Base-by-base conservation (phyloP, 371 early-diverging fungal genomes). In the Fennellomyces sp. region DNA sequence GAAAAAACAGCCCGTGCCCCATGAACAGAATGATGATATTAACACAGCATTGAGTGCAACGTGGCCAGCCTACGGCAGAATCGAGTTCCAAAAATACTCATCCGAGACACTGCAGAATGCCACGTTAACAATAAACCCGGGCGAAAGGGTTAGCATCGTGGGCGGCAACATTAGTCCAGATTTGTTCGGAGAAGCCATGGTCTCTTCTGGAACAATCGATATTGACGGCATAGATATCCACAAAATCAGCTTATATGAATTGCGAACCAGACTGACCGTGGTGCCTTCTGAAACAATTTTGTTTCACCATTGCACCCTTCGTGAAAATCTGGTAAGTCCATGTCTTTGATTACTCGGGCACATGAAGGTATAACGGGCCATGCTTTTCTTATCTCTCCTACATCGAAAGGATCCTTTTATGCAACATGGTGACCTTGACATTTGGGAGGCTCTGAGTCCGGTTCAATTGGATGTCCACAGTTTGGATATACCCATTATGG, bases 261-360 rank as follows among this genome's bases (percentile, higher is more conserved):
- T 97, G 61, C 76, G 78, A 57, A 87, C 89, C 25, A 81, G 85
- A 26, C 73, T 91, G 25, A 86, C 92, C 0, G 94, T 97, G 56
- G 95, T 98, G 11, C 19, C 21, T 64, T 96, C 99, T 21, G 98
- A 97, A 75, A 97, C 97, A 49, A 95, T 96, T 11, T 91, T 94
- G 21, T 70, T 97, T 27, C 96, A 95, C 78, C 82, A 87, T n/a
- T 95, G 94, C 28, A 84, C 86, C 11, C 76, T 89, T 2, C 73
- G 91, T 38, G 81, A 78, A 15, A 89, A 90, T 49, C 55, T 81
- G 57, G 65, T 57, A 64, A 56, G 60, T 57, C 0, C 38, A 27
- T 27, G 21, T 17, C 21, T 51, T 19, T 51, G 41, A 13, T 52
- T 45, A 6, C 11, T 50, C 29, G 11, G 7, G 38, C 15, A 7